These are phyloP conservation scores for Ogataea saltuana DNA, from an alignment of 805 yeast genomes.

Conservation along the genomic window DNA sequence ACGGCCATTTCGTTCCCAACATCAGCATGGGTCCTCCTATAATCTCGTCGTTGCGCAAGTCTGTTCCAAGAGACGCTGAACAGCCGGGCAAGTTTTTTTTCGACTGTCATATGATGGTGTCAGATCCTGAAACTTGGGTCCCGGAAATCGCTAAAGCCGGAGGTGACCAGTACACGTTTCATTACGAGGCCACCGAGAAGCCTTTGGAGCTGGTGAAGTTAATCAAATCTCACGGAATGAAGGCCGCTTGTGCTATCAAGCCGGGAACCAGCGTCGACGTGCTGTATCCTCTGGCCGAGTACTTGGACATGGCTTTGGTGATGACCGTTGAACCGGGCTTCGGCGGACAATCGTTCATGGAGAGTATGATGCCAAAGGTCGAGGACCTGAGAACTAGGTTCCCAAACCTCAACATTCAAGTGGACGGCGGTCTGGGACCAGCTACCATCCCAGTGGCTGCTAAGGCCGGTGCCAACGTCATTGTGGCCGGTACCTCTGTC, in stretches of 20 bases:
- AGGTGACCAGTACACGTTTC: conserved; percentile 95
- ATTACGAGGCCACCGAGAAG: conserved; percentile 85
- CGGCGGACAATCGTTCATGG: conserved; percentile 97
- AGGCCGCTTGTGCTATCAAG: conserved; percentile 91
- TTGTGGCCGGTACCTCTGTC: conserved; percentile 96
- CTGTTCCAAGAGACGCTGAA: conserved; percentile 43
- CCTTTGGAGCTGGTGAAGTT: conserved; percentile 72
- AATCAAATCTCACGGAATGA: conserved; percentile 80
- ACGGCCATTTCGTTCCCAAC: conserved; percentile 97
- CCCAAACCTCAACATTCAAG: conserved; percentile 86
- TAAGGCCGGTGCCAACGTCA: conserved; percentile 96
- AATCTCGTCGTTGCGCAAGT: conserved; percentile 23
- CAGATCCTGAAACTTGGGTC: conserved; percentile 91
- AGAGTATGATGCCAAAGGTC: conserved; percentile 95
- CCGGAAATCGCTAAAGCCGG: conserved; percentile 90
- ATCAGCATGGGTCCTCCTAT: conserved; percentile 88
- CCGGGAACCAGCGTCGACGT: conserved; percentile 91
- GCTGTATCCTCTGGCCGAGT: conserved; percentile 68
- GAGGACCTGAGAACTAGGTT: conserved; percentile 66
- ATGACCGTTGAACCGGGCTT: conserved; percentile 99
- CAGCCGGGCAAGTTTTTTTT: conserved; percentile 45
- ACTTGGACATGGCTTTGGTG: conserved; percentile 89
- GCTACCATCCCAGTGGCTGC: conserved; percentile 87
- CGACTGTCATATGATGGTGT: conserved; percentile 99
- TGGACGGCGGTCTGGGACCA: conserved; percentile 93